Conservation (phyloP, 1,139 yeast genomes). For the Candida sp. region DNA sequence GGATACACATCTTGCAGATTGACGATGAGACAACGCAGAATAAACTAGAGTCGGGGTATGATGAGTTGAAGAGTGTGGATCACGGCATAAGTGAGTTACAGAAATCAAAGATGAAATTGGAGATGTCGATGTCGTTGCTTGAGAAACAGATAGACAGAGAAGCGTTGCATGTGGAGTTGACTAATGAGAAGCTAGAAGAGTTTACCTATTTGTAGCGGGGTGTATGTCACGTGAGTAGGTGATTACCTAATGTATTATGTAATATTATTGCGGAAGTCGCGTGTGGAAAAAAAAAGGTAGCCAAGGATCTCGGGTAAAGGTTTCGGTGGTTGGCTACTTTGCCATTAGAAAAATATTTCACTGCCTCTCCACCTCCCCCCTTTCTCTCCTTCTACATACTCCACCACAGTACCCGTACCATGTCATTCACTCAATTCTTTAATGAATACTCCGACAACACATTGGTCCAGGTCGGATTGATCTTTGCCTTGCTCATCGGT, state of each 20-base stretch:
- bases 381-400: not conserved
- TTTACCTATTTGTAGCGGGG: conserved; percentile 35
- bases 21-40: conserved; percentile 24
- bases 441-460: conserved; percentile 20
- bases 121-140: conserved; percentile 24
- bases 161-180: conserved; percentile 38
- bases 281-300: not conserved
- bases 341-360: not conserved
- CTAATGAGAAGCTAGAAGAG: conserved; percentile 48
- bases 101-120: conserved; percentile 23
- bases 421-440: conserved; percentile 19
- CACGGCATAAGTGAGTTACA: conserved; percentile 31
- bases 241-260: too few relatives aligned
- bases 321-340: not conserved
- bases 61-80: conserved; percentile 25
- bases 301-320: not conserved
- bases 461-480: conserved; percentile 27
- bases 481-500: conserved; percentile 52
- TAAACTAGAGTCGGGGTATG: conserved; percentile 22
- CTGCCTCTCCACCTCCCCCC: not conserved
- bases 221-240: not conserved
- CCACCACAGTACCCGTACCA: conserved; percentile 4
- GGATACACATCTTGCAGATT: conserved; percentile 30
- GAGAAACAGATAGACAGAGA: conserved; percentile 37
- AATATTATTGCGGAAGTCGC: not conserved